Evolutionary conservation across 371 early-diverging fungal species (phyloP).

Genomic region (Rhizopus sp.): DNA sequence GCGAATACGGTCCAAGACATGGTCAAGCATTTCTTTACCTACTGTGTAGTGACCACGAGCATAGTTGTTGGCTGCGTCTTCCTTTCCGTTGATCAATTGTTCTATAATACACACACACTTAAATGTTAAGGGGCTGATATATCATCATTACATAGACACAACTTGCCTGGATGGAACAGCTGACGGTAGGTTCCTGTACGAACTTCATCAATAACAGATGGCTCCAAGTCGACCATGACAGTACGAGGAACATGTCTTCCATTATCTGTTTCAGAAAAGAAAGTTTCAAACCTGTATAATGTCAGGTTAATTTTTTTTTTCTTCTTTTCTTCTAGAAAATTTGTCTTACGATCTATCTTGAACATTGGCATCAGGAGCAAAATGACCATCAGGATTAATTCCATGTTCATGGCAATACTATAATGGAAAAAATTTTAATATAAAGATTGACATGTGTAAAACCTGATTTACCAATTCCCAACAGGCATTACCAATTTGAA

Average conservation of each 20-base stretch:
- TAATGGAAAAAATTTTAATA: background rate
- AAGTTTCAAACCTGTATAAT: slow-evolving; percentile 62
- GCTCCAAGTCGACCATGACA: slow-evolving; percentile 97
- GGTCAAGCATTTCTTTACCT: slow-evolving; percentile 97
- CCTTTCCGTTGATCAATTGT: slow-evolving; percentile 97
- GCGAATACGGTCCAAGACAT: slow-evolving; percentile 95
- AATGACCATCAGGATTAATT: slow-evolving; percentile 94
- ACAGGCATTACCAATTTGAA: slow-evolving; percentile 99
- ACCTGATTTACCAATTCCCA: slow-evolving; percentile 79
- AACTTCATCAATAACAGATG: slow-evolving; percentile 96
- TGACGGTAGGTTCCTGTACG: slow-evolving; percentile 94
- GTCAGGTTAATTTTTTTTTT: slow-evolving; percentile 69
- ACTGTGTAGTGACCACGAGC: slow-evolving; percentile 99
- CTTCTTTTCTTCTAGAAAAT: slow-evolving; percentile 34
- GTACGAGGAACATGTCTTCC: slow-evolving; percentile 99
- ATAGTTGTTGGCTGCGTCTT: slow-evolving; percentile 99
- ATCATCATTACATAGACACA: background rate
- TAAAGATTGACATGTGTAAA: background rate
- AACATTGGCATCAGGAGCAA: slow-evolving; percentile 52
- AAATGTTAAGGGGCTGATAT: slow-evolving; percentile 23
- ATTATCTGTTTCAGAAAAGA: slow-evolving; percentile 94
- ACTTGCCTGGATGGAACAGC: slow-evolving; percentile 92
- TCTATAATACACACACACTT: slow-evolving; percentile 60
- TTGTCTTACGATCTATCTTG: slow-evolving; percentile 94
- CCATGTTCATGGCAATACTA: slow-evolving; percentile 92